Conservation (phyloP, 306 rosid species). For the Purshia tridentata region DNA sequence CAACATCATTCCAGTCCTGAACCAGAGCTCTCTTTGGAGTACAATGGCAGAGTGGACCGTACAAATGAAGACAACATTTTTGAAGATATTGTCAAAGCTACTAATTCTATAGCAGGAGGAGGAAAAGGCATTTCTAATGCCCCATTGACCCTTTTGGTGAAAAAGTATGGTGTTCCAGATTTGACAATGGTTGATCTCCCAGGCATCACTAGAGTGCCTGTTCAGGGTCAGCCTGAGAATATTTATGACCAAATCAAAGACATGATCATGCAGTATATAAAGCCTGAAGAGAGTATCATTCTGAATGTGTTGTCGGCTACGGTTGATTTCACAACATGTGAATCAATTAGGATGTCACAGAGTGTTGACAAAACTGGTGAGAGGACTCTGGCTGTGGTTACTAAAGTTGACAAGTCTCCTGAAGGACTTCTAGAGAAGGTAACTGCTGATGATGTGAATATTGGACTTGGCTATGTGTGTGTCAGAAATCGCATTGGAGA, state of each 20-base stretch:
- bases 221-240: background rate
- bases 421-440: background rate
- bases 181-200: background rate
- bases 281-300: background rate
- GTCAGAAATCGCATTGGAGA: background rate
- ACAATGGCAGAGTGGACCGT: background rate
- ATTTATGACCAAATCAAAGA: too few species aligned
- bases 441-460: background rate
- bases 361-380: background rate
- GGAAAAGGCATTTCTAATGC: slow-evolving; percentile 1
- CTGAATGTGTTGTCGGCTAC: background rate
- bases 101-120: background rate
- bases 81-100: background rate
- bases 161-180: background rate
- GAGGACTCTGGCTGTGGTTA: background rate
- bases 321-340: background rate
- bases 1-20: background rate
- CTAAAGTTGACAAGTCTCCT: background rate
- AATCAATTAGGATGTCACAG: background rate
- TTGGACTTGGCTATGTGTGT: slow-evolving; percentile 4
- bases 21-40: slow-evolving; percentile 1
- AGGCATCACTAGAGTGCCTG: background rate
- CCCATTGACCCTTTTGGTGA: background rate
- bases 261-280: background rate
- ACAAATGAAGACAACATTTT: background rate